Conservation (phyloP, 208 protist species). For the Acanthamoeba triangularis region DNA sequence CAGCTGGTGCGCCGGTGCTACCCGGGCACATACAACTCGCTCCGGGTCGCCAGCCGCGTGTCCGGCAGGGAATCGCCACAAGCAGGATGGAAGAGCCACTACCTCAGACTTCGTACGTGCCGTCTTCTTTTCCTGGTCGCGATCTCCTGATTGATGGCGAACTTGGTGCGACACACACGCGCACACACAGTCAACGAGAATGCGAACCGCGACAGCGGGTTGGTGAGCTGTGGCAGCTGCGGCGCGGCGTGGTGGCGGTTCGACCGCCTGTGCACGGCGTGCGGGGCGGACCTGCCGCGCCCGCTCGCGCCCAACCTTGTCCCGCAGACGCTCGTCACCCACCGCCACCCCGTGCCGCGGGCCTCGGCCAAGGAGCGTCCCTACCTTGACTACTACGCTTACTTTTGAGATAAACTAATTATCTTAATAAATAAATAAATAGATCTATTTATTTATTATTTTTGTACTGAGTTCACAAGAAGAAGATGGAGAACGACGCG, state of each 20-base stretch:
- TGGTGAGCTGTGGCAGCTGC: neutral
- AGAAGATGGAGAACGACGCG: neutral
- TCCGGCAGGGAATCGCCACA: neutral
- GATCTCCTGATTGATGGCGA: neutral
- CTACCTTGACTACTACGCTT: neutral
- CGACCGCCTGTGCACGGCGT: neutral
- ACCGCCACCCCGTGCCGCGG: neutral
- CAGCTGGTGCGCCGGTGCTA: neutral
- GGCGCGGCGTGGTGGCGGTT: neutral
- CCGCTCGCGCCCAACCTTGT: neutral
- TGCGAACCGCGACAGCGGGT: neutral
- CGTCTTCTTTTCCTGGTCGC: neutral
- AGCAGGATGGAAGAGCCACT: neutral
- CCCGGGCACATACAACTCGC: neutral
- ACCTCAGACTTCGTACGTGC: neutral
- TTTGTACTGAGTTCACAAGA: no score
- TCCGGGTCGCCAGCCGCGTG: no score
- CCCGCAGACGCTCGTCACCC: neutral
- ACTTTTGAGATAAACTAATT: neutral
- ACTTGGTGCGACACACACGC: neutral
- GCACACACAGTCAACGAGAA: neutral
- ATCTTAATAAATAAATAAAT: no score
- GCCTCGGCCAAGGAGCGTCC: neutral
- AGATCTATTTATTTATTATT: no score
- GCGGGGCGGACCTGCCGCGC: neutral